phyloP scores from a whole-genome alignment of 2,329 filamentous ascomycete species.

The Emmonsia crescens region DNA sequence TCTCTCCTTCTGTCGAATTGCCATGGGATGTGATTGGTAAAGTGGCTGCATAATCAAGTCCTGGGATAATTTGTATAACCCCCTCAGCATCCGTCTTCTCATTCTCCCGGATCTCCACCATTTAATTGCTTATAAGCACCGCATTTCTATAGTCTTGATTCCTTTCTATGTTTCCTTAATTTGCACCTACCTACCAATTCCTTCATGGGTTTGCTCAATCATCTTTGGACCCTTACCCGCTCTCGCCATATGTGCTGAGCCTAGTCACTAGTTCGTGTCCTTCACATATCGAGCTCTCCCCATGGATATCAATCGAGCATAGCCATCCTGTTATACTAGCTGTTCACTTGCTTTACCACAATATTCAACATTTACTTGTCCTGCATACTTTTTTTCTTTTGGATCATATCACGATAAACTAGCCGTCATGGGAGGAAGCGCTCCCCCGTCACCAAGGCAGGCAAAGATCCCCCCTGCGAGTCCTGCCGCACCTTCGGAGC shows the following conservation, averaged over 20 bases:
- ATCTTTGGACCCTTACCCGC: not conserved
- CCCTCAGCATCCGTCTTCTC: not conserved
- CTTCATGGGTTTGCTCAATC: not conserved
- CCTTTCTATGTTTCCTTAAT: not conserved
- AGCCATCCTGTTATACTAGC: not conserved
- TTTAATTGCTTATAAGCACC: not conserved
- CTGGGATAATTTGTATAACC: not conserved
- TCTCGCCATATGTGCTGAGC: not conserved
- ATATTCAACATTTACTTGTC: not conserved
- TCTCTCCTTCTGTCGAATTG: not conserved
- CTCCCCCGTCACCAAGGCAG: not conserved
- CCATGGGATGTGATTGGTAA: not conserved
- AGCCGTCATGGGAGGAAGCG: not conserved
- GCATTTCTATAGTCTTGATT: not conserved
- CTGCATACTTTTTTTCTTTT: not conserved
- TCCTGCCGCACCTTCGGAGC: slow-evolving; percentile 6
- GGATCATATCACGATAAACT: not conserved
- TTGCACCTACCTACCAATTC: not conserved
- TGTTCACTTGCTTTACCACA: not conserved
- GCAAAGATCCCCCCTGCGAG: not conserved
- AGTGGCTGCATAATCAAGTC: not conserved
- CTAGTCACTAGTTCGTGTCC: not conserved
- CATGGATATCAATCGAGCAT: not conserved
- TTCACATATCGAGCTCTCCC: not conserved
- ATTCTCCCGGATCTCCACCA: not conserved